Conservation (phyloP, 495 filamentous ascomycete species). For the Pyrenula massariospora region DNA sequence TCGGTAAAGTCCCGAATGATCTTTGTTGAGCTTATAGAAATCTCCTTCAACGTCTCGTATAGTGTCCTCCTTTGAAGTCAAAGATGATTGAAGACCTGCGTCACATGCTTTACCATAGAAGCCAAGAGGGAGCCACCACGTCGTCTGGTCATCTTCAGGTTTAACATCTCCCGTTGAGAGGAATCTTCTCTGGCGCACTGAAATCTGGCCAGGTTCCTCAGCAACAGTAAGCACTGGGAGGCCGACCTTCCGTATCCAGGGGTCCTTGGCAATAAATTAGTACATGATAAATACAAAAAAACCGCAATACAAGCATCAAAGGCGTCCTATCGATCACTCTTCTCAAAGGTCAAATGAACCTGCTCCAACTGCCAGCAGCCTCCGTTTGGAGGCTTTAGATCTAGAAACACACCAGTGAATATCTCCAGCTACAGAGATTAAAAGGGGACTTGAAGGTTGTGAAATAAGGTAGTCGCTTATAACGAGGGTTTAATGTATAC, state of each 20-base stretch:
- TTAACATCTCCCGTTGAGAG: slow-evolving; percentile 83
- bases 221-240: slow-evolving; percentile 81
- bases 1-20: slow-evolving; percentile 83
- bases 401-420: too few species aligned
- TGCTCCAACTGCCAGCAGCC: too few species aligned
- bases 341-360: too few species aligned
- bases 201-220: slow-evolving; percentile 72
- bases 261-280: slow-evolving; percentile 46
- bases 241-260: slow-evolving; percentile 90
- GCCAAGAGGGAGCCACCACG: slow-evolving; percentile 92
- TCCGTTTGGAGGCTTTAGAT: too few species aligned
- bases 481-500: too few species aligned
- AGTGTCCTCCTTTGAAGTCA: slow-evolving; percentile 65
- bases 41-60: slow-evolving; percentile 61
- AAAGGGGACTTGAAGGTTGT: too few species aligned
- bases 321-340: too few species aligned
- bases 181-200: slow-evolving; percentile 76
- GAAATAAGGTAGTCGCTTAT: too few species aligned
- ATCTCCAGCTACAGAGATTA: too few species aligned
- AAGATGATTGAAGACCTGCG: slow-evolving; percentile 45
- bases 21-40: slow-evolving; percentile 87
- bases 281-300: slow-evolving; percentile 9
- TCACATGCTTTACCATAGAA: slow-evolving; percentile 42
- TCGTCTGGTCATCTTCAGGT: slow-evolving; percentile 76
- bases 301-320: too few species aligned